phyloP scores from a whole-genome alignment of 148 eudicot species.

The Fagopyrum homotropicum region DNA sequence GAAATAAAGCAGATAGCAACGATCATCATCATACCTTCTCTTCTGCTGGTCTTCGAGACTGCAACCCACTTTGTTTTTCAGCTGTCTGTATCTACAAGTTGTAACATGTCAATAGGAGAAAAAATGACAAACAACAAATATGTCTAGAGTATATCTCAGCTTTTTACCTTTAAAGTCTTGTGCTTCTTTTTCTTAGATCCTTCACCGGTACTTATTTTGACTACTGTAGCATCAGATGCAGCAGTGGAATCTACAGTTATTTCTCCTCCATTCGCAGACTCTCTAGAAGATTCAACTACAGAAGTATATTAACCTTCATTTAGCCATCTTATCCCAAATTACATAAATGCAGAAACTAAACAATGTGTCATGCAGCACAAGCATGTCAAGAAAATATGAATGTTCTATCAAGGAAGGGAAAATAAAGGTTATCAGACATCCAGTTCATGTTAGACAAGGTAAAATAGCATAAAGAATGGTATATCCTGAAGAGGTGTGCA shows the following conservation, averaged over 20 bases:
- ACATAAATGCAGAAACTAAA: background rate
- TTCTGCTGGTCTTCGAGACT: slow-evolving; percentile 12
- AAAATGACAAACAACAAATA: background rate
- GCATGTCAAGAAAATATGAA: background rate
- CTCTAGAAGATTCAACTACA: slow-evolving; percentile 35
- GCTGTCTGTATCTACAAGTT: slow-evolving; percentile 14
- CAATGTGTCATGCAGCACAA: background rate
- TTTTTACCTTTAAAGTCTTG: slow-evolving; percentile 17
- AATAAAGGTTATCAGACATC: background rate
- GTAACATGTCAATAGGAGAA: slow-evolving; percentile 9
- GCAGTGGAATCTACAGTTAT: slow-evolving; percentile 14
- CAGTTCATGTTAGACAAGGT: background rate
- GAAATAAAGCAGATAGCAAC: background rate
- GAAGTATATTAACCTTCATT: slow-evolving; percentile 3
- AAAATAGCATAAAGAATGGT: background rate
- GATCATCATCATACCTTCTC: slow-evolving; percentile 20
- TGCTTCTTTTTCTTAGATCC: slow-evolving; percentile 22
- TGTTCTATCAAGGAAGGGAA: background rate
- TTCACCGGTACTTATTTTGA: slow-evolving; percentile 11
- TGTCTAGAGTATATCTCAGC: background rate
- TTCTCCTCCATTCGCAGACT: slow-evolving; percentile 21
- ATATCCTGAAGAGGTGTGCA: background rate
- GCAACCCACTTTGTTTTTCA: slow-evolving; percentile 17
- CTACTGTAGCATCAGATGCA: slow-evolving; percentile 14
- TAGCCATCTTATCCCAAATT: slow-evolving; percentile 7